phyloP scores from a whole-genome alignment of 2,329 filamentous ascomycete species.

The Talaromyces piceae region DNA sequence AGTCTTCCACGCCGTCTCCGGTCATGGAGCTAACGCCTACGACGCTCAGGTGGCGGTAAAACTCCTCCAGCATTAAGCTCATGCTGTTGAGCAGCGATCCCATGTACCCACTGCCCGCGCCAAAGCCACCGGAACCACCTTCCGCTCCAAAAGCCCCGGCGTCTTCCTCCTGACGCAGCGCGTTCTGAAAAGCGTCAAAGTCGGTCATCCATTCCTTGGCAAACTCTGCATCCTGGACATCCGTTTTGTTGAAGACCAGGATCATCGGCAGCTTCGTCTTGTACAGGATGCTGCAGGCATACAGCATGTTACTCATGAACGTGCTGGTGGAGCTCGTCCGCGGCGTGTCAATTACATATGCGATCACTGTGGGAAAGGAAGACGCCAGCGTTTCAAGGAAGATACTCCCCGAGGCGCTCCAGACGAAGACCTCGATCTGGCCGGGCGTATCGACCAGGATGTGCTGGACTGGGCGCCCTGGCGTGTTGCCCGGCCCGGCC shows the following conservation, averaged over 20 bases:
- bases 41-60: conserved; percentile 88
- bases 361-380: conserved; percentile 92
- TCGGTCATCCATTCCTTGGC: conserved; percentile 99
- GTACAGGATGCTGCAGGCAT: conserved; percentile 96
- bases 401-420: conserved; percentile 92
- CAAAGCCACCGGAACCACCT: conserved; percentile 52
- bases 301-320: conserved; percentile 99
- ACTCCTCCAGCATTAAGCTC: conserved; percentile 95
- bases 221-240: conserved; percentile 83
- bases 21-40: conserved; percentile 92
- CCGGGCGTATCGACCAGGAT: conserved; percentile 94
- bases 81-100: conserved; percentile 91
- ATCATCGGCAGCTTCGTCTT: conserved; percentile 99
- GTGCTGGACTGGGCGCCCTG: conserved; percentile 59
- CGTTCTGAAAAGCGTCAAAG: conserved; percentile 89
- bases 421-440: conserved; percentile 98
- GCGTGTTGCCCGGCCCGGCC: conserved; percentile 40
- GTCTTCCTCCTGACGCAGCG: conserved; percentile 72
- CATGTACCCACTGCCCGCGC: conserved; percentile 89
- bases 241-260: conserved; percentile 97
- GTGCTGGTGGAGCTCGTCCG: conserved; percentile 87
- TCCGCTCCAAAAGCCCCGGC: conserved; percentile 66
- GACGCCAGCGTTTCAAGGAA: conserved; percentile 86
- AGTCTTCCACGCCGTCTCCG: conserved; percentile 83
- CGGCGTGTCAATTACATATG: conserved; percentile 95